phyloP scores from a whole-genome alignment of 192 early-diverging fungal genomes.

The Mortierella antarctica region DNA sequence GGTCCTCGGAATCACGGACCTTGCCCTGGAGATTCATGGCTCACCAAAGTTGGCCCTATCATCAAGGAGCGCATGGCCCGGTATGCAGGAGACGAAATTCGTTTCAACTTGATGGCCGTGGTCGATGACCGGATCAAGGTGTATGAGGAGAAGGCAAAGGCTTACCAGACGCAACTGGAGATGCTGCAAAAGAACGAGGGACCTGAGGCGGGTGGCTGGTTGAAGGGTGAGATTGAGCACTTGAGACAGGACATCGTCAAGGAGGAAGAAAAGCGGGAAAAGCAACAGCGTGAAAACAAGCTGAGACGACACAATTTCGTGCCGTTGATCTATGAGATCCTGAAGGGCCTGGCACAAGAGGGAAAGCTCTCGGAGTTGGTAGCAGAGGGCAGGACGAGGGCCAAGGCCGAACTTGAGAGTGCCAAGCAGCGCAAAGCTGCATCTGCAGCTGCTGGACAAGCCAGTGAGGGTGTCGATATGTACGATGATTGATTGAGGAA shows the following conservation, averaged over 20 bases:
- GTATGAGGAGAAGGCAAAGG: conserved; percentile 59
- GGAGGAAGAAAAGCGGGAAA: conserved; percentile 67
- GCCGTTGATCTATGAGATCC: conserved; percentile 75
- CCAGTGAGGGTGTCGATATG: conserved; percentile 26
- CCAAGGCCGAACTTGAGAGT: conserved; percentile 43
- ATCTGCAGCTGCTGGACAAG: conserved; percentile 4
- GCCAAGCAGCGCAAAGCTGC: conserved; percentile 35
- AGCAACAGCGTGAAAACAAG: conserved; percentile 70
- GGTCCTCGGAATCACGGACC: conserved; percentile 76
- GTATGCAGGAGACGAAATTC: conserved; percentile 70
- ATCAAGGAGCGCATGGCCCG: conserved; percentile 77
- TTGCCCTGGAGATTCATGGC: conserved; percentile 72
- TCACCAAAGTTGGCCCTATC: conserved; percentile 67
- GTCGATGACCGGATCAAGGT: conserved; percentile 72
- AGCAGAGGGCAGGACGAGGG: conserved; percentile 61
- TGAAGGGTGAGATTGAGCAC: conserved; percentile 63
- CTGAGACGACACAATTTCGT: conserved; percentile 83
- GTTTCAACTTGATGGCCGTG: conserved; percentile 86
- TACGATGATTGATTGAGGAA: conserved; percentile 10
- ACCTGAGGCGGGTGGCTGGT: conserved; percentile 44
- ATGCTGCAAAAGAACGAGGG: conserved; percentile 54
- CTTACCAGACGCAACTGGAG: conserved; percentile 62
- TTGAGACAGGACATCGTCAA: conserved; percentile 64
- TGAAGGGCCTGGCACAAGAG: conserved; percentile 68
- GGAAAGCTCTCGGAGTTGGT: conserved; percentile 60